Evolutionary conservation across 768 basidiomycete genomes (phyloP).

Genomic region (Glaciozyma antarctica): DNA sequence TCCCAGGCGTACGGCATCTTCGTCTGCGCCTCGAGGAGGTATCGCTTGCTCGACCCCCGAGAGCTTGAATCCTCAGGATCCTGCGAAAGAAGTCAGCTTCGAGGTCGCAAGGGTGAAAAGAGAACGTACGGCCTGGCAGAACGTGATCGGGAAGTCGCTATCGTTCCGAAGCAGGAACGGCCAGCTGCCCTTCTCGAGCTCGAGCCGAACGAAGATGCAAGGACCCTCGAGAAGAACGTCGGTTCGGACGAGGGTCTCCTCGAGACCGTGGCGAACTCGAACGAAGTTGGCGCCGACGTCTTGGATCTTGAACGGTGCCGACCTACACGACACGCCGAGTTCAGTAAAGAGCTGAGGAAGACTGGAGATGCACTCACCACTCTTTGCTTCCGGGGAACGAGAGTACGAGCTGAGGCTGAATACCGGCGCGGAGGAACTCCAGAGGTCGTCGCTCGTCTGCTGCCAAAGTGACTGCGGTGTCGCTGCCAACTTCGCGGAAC

Average conservation of each 20-base stretch:
- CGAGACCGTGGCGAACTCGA: conserved; percentile 46
- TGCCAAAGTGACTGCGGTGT: conserved; percentile 53
- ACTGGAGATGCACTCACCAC: conserved; percentile 51
- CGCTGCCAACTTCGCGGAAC: conserved; percentile 76
- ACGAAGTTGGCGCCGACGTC: conserved; percentile 78
- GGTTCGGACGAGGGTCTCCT: conserved; percentile 54
- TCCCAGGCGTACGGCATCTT: conserved; percentile 82
- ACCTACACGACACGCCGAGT: conserved; percentile 48
- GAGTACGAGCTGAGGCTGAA: conserved; percentile 67
- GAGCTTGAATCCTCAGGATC: conserved; percentile 28
- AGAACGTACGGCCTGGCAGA: conserved; percentile 62
- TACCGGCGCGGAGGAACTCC: conserved; percentile 55
- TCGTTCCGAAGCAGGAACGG: conserved; percentile 86
- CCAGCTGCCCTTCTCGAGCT: conserved; percentile 61
- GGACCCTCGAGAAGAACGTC: conserved; percentile 77
- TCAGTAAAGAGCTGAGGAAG: neutral
- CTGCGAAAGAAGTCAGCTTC: neutral
- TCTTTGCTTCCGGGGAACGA: conserved; percentile 73
- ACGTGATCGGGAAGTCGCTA: conserved; percentile 57
- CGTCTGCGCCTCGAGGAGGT: conserved; percentile 53
- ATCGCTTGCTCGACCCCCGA: conserved; percentile 36
- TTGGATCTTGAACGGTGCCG: conserved; percentile 79
- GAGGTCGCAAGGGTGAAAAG: neutral
- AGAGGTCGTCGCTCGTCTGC: conserved; percentile 63
- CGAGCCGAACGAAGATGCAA: conserved; percentile 75